These are phyloP conservation scores for Cylindrotheca closterium DNA, from an alignment of 108 stramenopile genomes.

Conservation along the genomic window DNA sequence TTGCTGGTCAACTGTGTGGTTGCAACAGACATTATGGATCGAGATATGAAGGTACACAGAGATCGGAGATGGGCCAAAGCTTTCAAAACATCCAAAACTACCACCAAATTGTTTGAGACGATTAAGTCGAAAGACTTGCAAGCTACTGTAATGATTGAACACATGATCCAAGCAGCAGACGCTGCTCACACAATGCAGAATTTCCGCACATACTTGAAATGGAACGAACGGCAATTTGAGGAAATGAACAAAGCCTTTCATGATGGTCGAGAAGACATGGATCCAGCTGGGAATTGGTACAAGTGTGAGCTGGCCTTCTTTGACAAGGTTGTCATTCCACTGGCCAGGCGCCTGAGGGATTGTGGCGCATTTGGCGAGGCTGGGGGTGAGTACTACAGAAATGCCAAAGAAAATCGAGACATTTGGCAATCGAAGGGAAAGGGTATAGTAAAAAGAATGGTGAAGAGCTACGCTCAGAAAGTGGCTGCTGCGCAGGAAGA, in stretches of 20 bases:
- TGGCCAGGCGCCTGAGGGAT: conserved; percentile 30
- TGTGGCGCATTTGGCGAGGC: conserved; percentile 36
- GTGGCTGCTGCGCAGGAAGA: conserved; percentile 2
- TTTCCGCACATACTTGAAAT: conserved; percentile 10
- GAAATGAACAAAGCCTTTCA: conserved; percentile 42
- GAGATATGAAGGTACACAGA: background rate
- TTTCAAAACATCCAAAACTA: conserved; percentile 1
- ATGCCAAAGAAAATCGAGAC: conserved; percentile 16
- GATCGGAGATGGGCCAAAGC: conserved; percentile 11
- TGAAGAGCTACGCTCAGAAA: background rate
- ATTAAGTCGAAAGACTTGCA: background rate
- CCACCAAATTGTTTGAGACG: background rate
- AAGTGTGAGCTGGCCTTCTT: conserved; percentile 42
- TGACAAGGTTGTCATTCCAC: conserved; percentile 30
- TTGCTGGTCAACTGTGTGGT: conserved; percentile 52
- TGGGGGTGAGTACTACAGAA: conserved; percentile 23
- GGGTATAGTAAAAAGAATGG: background rate
- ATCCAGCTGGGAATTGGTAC: conserved; percentile 45
- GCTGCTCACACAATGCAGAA: background rate
- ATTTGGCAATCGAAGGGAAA: background rate
- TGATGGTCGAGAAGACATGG: conserved; percentile 26
- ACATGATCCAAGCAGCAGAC: conserved; percentile 5
- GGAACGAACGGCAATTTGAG: conserved; percentile 44
- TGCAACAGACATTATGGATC: conserved; percentile 39
- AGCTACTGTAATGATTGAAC: background rate